phyloP scores from a whole-genome alignment of 495 filamentous ascomycete species.

The Articulospora tetracladia region DNA sequence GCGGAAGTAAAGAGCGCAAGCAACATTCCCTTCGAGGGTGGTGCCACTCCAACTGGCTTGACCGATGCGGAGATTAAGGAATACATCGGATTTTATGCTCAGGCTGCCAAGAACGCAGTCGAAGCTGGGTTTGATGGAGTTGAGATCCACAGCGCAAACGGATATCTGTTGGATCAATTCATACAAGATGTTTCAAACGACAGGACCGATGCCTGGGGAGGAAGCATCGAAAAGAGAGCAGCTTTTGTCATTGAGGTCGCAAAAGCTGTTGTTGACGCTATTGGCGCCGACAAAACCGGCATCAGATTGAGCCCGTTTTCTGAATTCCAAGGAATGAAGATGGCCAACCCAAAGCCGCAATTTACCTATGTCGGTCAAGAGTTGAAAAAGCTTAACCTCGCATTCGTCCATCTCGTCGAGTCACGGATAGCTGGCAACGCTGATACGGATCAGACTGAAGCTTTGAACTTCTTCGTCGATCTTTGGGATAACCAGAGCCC shows the following conservation, averaged over 20 bases:
- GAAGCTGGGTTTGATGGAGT: constrained; percentile 74
- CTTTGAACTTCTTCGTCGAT: constrained; percentile 49
- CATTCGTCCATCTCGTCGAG: constrained; percentile 65
- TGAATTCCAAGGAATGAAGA: constrained; percentile 64
- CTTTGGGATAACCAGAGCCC: constrained; percentile 43
- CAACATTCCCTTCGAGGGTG: constrained; percentile 35
- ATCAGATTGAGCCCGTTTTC: constrained; percentile 64
- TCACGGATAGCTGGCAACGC: constrained; percentile 32
- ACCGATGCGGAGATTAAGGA: constrained; percentile 53
- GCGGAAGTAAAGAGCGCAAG: constrained; percentile 45
- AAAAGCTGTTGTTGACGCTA: constrained; percentile 55
- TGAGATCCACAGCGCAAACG: constrained; percentile 72
- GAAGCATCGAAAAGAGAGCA: constrained; percentile 67
- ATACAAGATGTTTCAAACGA: constrained; percentile 57
- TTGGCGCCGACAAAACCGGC: constrained; percentile 59
- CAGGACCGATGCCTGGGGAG: constrained; percentile 64
- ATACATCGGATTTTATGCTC: constrained; percentile 52
- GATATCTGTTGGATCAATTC: constrained; percentile 76
- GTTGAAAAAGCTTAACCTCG: constrained; percentile 52
- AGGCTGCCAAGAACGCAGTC: constrained; percentile 60
- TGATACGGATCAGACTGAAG: constrained; percentile 38
- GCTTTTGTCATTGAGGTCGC: constrained; percentile 63
- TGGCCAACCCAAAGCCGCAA: constrained; percentile 59
- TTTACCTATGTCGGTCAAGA: constrained; percentile 54
- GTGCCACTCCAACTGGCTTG: constrained; percentile 42